phyloP scores from a whole-genome alignment of 2,329 filamentous ascomycete genomes.

The Arthrinium phaeospermum region DNA sequence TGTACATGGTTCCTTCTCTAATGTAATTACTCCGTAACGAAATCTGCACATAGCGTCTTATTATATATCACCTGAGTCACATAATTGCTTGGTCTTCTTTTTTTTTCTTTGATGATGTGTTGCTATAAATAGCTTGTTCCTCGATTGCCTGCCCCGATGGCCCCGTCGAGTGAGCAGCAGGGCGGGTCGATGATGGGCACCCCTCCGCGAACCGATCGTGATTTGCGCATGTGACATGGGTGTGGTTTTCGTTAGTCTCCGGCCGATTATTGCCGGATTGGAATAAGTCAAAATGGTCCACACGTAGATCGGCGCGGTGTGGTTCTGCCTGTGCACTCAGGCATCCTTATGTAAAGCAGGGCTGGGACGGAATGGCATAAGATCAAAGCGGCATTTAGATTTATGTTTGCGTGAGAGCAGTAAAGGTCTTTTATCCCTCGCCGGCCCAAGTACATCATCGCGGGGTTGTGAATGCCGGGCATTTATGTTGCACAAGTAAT shows the following conservation, averaged over 20 bases:
- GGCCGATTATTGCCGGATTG: not conserved
- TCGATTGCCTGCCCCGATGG: too few species aligned
- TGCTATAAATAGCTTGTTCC: not conserved
- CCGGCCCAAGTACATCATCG: too few species aligned
- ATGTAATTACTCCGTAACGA: not conserved
- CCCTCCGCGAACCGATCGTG: not conserved
- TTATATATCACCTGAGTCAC: slow-evolving; percentile 7
- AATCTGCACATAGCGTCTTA: slow-evolving; percentile 3
- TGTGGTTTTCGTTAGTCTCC: not conserved
- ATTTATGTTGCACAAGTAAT: too few species aligned
- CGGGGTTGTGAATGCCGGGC: too few species aligned
- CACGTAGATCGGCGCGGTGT: too few species aligned
- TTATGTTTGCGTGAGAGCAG: too few species aligned
- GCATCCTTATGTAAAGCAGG: too few species aligned
- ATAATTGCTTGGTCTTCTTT: not conserved
- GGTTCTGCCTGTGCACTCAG: too few species aligned
- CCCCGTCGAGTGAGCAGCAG: not conserved
- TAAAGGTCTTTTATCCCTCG: too few species aligned
- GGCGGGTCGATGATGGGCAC: not conserved
- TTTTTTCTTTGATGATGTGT: slow-evolving; percentile 2
- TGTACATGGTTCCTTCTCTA: not conserved
- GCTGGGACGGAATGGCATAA: too few species aligned
- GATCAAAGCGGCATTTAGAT: too few species aligned
- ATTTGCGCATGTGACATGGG: not conserved
- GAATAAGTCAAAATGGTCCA: too few species aligned